Evolutionary conservation across 2,329 filamentous ascomycete species (phyloP).

Genomic region (Aspergillus carbonarius): DNA sequence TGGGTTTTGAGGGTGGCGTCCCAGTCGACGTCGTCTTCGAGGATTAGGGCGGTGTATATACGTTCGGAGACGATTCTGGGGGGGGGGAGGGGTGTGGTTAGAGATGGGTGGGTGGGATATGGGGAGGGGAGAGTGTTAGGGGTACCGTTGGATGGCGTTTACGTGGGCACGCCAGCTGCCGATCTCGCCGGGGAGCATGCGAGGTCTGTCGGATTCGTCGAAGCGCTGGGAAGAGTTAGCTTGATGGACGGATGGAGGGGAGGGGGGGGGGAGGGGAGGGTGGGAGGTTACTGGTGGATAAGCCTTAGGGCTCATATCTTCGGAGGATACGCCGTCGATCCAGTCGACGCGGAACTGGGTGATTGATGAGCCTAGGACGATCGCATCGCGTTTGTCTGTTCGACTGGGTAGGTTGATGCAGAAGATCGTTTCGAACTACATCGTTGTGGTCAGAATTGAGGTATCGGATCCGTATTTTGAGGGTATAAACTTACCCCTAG

Average conservation of each 20-base stretch:
- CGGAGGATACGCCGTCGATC: slow-evolving; percentile 1
- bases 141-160: slow-evolving; percentile 3
- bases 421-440: not conserved
- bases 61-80: not conserved
- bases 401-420: slow-evolving; percentile 4
- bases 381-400: slow-evolving; percentile 6
- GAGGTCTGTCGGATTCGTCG: not conserved
- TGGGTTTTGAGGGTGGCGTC: slow-evolving; percentile 36
- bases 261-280: not conserved
- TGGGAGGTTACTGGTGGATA: not conserved
- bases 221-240: not conserved
- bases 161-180: slow-evolving; percentile 5
- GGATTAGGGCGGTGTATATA: slow-evolving; percentile 43
- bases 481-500: not conserved
- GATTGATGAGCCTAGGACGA: slow-evolving; percentile 1
- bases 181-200: not conserved
- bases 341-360: slow-evolving; percentile 7
- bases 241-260: not conserved
- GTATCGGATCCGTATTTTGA: not conserved
- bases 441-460: not conserved
- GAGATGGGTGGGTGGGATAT: not conserved
- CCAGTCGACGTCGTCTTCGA: slow-evolving; percentile 45
- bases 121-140: not conserved
- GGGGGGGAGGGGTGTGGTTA: not conserved
- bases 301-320: not conserved